Evolutionary conservation across 345 rosid species (phyloP), one percentile per base, ranked within the genome.

Genomic region (Cardiospermum halicacabum): DNA sequence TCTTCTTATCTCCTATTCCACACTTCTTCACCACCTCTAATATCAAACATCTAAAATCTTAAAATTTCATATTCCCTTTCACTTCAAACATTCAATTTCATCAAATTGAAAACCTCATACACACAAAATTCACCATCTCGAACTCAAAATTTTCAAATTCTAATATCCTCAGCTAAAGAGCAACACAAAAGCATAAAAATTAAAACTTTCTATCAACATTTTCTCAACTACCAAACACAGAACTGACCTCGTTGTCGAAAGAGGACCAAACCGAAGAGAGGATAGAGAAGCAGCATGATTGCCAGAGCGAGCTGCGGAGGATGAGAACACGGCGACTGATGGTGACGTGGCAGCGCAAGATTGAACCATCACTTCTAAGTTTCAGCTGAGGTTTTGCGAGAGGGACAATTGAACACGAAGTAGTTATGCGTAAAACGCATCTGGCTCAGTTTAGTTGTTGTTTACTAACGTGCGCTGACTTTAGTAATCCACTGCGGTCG

Each of bases 281-380:
- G 53, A 40, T 4, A 24, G 25, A 53, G 69, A 40, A 42, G 12
- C 53, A 53, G 60, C 53, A 19, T 53, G 28, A 60, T n/a, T 3
- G 21, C 51, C 39, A 28, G 49, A 54, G 53, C 43, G 50, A 65
- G 3, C 2, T 50, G 24, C 26, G 40, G 39, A 7, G 4, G 39
- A 9, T 2, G 39, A 9, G 53, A 64, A 25, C 5, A 26, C 12
- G 60, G 60, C 10, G 30, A 45, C 28, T 18, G 69, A 40, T 39
- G 69, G 54, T 54, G 31, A 54, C 28, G 60, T 42, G 19, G 69
- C 53, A 53, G 51, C 69, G 39, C 60, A 54, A 26, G 69, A 54
- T 54, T 65, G 69, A 21, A 53, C 60, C 69, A 65, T 65, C 28
- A 13, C 24, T 1, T 57, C 0, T 8, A 19, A 47, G 28, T 18